Conservation (phyloP, 2,329 filamentous ascomycete genomes). For the Trichoderma endophyticum region DNA sequence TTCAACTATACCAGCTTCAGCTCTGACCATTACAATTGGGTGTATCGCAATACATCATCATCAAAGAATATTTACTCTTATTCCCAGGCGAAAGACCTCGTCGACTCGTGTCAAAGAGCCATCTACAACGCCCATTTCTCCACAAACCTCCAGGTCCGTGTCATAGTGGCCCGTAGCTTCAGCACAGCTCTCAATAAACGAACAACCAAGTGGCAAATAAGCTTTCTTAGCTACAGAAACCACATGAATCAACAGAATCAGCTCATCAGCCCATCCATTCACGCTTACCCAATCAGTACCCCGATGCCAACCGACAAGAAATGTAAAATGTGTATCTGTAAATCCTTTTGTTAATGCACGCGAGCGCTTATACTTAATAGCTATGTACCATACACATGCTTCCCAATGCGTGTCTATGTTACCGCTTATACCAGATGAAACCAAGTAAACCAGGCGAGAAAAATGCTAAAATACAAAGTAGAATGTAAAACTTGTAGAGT, state of each 20-base stretch:
- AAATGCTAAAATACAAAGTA: neutral
- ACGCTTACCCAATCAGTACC: neutral
- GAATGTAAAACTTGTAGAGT: neutral
- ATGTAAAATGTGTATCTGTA: neutral
- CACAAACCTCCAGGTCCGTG: neutral
- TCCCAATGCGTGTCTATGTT: neutral
- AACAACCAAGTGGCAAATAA: neutral
- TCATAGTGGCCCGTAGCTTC: neutral
- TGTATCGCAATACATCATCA: neutral
- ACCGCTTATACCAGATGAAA: neutral
- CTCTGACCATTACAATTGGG: neutral
- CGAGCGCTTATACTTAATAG: neutral
- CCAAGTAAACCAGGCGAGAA: neutral
- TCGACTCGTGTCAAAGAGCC: neutral
- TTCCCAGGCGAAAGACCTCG: neutral
- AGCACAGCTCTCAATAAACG: neutral
- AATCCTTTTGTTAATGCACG: neutral
- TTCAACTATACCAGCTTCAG: neutral
- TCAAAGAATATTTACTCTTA: neutral
- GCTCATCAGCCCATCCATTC: neutral
- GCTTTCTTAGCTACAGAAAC: neutral
- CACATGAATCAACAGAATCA: neutral
- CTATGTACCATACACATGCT: neutral
- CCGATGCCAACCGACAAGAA: neutral
- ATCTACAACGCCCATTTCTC: neutral